phyloP scores from a whole-genome alignment of 495 filamentous ascomycete genomes.

The Hyaloscypha hepaticicola region DNA sequence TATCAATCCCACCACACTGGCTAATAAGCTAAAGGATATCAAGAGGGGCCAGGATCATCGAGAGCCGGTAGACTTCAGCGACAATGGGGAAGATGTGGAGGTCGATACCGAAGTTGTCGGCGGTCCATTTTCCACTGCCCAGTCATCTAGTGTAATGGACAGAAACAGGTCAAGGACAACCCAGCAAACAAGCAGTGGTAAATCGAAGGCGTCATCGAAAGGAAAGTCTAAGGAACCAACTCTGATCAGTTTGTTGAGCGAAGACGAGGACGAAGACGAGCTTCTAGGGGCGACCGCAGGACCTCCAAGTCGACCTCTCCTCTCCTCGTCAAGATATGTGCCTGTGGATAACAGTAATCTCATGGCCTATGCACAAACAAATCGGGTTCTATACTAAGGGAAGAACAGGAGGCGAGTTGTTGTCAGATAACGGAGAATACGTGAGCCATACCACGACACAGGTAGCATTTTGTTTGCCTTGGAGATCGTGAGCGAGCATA shows the following conservation, averaged over 20 bases:
- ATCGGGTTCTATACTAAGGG: not conserved
- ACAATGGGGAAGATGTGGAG: not conserved
- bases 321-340: not conserved
- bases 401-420: not conserved
- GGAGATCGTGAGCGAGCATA: not conserved
- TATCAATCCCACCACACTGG: not conserved
- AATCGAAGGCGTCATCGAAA: not conserved
- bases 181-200: not conserved
- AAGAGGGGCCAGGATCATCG: not conserved
- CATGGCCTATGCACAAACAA: slow-evolving; percentile 9
- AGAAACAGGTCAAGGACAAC: not conserved
- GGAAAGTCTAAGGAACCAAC: not conserved
- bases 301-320: not conserved
- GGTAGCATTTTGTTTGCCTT: not conserved
- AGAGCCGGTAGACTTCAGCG: not conserved
- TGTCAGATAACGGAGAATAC: not conserved
- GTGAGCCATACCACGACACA: not conserved
- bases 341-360: slow-evolving; percentile 17
- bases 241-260: not conserved
- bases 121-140: not conserved
- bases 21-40: not conserved
- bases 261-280: not conserved
- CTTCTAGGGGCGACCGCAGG: not conserved
- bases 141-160: not conserved
- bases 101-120: not conserved